Percentiles rank a stretch among this genome's conserved stretches.
These are phyloP conservation scores for Scheffersomyces ergatensis DNA, from an alignment of 805 yeast species.

Conservation along the genomic window DNA sequence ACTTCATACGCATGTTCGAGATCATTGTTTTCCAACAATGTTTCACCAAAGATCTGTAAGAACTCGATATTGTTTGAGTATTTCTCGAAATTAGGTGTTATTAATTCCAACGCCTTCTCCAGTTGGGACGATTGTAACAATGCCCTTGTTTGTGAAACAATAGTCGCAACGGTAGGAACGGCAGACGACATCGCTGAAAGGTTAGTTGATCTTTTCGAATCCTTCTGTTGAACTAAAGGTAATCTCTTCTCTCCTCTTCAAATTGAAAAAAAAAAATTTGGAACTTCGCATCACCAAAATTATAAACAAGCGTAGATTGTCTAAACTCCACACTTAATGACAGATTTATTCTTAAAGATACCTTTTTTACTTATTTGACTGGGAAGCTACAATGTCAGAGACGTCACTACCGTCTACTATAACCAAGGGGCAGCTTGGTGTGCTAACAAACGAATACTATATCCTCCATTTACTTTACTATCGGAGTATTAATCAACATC, in stretches of 20 bases:
- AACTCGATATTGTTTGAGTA: slow-evolving; percentile 40
- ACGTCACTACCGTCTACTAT: not conserved
- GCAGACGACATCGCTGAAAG: not conserved
- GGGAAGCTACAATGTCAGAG: not conserved
- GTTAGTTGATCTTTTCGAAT: not conserved
- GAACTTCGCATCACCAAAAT: slow-evolving; percentile 1
- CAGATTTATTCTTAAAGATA: too few relatives aligned
- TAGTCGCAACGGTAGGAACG: not conserved
- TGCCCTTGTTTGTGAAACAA: slow-evolving; percentile 37
- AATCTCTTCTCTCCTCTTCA: not conserved
- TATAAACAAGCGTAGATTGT: too few relatives aligned
- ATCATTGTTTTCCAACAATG: slow-evolving; percentile 74
- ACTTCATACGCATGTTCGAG: slow-evolving; percentile 74
- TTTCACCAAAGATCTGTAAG: slow-evolving; percentile 68
- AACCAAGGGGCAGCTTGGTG: not conserved
- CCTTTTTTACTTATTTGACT: too few relatives aligned
- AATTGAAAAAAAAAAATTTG: not conserved
- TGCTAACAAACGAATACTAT: slow-evolving; percentile 47
- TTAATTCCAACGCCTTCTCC: slow-evolving; percentile 49
- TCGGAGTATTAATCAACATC: slow-evolving; percentile 75
- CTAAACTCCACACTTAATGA: too few relatives aligned
- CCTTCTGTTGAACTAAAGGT: not conserved
- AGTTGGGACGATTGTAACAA: slow-evolving; percentile 48
- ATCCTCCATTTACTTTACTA: slow-evolving; percentile 64
- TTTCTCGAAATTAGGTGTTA: slow-evolving; percentile 35